These are phyloP conservation scores for Kluyveromyces sp. DNA, from an alignment of 1,139 yeast species.

Conservation along the genomic window DNA sequence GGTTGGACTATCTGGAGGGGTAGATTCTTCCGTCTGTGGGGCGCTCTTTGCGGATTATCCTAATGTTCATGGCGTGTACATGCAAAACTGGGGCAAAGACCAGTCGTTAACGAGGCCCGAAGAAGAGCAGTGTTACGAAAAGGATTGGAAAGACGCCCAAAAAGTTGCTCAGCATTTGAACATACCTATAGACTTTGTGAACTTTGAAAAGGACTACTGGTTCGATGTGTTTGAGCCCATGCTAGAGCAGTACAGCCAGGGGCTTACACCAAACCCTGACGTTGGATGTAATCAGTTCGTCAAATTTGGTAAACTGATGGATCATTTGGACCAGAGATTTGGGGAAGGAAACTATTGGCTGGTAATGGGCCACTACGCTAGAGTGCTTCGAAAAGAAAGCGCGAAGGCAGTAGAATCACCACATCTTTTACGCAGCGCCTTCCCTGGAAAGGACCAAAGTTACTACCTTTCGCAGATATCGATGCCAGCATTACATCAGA, in stretches of 20 bases:
- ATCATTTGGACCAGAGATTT: slow-evolving; percentile 41
- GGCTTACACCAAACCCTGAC: slow-evolving; percentile 93
- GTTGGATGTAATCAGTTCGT: slow-evolving; percentile 77
- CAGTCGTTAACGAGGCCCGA: slow-evolving; percentile 29
- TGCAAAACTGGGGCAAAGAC: slow-evolving; percentile 79
- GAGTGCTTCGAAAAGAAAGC: slow-evolving; percentile 39
- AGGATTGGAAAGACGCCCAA: slow-evolving; percentile 83
- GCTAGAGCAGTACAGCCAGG: slow-evolving; percentile 62
- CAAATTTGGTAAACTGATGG: slow-evolving; percentile 74
- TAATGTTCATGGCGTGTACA: slow-evolving; percentile 72
- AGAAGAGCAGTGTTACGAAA: slow-evolving; percentile 58
- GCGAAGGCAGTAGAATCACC: slow-evolving; percentile 32
- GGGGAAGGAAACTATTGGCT: slow-evolving; percentile 59
- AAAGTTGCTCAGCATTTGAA: slow-evolving; percentile 50
- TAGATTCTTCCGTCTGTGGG: slow-evolving; percentile 89
- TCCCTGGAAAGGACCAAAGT: slow-evolving; percentile 75
- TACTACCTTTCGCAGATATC: slow-evolving; percentile 75
- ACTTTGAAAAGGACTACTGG: slow-evolving; percentile 91
- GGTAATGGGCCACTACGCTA: slow-evolving; percentile 90
- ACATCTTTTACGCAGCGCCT: slow-evolving; percentile 54
- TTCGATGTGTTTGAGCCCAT: slow-evolving; percentile 84
- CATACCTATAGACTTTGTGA: slow-evolving; percentile 69
- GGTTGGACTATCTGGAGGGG: slow-evolving; percentile 95
- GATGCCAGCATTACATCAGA: slow-evolving; percentile 38
- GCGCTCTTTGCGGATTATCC: slow-evolving; percentile 48